phyloP scores from a whole-genome alignment of 768 basidiomycete species.

The Tephrocybe sp. region DNA sequence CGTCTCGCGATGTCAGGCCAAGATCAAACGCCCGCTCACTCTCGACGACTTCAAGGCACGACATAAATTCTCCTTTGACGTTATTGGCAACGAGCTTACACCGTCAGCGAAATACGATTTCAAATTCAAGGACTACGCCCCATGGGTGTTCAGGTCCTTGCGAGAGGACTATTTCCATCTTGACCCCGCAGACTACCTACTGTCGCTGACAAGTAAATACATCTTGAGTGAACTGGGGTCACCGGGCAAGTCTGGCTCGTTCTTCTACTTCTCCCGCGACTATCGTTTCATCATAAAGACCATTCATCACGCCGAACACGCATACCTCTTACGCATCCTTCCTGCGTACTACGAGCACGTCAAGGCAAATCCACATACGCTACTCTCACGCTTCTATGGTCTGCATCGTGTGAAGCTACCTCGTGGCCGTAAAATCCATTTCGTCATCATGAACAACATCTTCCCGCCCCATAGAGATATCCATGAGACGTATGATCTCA shows the following conservation, averaged over 20 bases:
- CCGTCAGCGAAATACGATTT: conserved; percentile 98
- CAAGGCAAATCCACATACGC: conserved; percentile 86
- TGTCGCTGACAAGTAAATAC: conserved; percentile 95
- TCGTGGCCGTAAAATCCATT: conserved; percentile 91
- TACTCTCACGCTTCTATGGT: conserved; percentile 93
- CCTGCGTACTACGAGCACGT: conserved; percentile 84
- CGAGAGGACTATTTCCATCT: conserved; percentile 93
- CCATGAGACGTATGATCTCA: conserved; percentile 97
- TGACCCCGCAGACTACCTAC: conserved; percentile 95
- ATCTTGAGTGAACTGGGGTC: conserved; percentile 97
- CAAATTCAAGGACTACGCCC: conserved; percentile 99
- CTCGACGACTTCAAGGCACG: conserved; percentile 83
- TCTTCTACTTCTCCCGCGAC: conserved; percentile 98
- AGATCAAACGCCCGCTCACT: conserved; percentile 74
- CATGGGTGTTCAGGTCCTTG: conserved; percentile 94
- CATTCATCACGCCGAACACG: conserved; percentile 91
- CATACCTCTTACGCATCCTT: conserved; percentile 84
- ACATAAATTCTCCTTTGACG: conserved; percentile 97
- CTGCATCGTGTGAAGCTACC: conserved; percentile 97
- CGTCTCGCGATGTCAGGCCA: conserved; percentile 91
- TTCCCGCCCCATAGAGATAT: conserved; percentile 97
- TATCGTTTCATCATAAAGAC: conserved; percentile 99
- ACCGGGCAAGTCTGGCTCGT: conserved; percentile 96
- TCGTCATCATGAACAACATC: conserved; percentile 99
- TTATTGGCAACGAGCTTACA: conserved; percentile 96